Base-by-base conservation (phyloP, 1,284 basidiomycete species). In the Rhodotorula sp. region DNA sequence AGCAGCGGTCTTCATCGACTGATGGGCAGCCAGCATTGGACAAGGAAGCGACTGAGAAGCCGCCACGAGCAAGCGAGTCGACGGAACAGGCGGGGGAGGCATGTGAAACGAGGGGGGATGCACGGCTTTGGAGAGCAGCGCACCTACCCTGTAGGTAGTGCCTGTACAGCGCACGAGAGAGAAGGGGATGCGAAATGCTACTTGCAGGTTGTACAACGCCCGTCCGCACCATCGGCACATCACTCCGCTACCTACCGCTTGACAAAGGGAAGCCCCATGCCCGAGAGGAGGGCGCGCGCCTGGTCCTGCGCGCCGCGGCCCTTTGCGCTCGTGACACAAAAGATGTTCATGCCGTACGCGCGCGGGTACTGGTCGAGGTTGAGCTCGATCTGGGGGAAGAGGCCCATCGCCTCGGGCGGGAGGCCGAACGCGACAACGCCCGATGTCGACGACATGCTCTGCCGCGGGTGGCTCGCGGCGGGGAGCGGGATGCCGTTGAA, bases 391-490 rank as follows among this genome's bases (percentile, higher is more conserved):
- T 79, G 79, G 8, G 96, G 96, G 86, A 97, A 99, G 75, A 96
- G 86, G 19, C 87, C 89, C 87, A 98, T 90, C 0, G 94, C 94
- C 27, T 87, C 85, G 0, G 91, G 88, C 0, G 90, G 88, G 37
- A 99, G 85, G 69, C 96, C 96, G 76, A 99, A 89, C 3, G 89
- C 88, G 60, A 98, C 92, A 39, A 95, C 92, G 60, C 96, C 95
- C 0, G 89, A 87, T 10, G 91, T 89, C 1, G 90, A 89, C 57
- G 88, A 89, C 0, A 93, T 89, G n/a, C 71, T 72, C 55, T 78
- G 72, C 7, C 66, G 69, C 61, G 78, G 77, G 61, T 70, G 69
- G 44, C 74, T 75, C 46, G 87, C 82, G 54, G 91, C 85, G 68
- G 91, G 88, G 70, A 94, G 84, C 7, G 86, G 81, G 72, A 99